Evolutionary conservation across 2,329 filamentous ascomycete species (phyloP), one percentile per base, ranked within the genome.

Genomic region (Periconia digitata): DNA sequence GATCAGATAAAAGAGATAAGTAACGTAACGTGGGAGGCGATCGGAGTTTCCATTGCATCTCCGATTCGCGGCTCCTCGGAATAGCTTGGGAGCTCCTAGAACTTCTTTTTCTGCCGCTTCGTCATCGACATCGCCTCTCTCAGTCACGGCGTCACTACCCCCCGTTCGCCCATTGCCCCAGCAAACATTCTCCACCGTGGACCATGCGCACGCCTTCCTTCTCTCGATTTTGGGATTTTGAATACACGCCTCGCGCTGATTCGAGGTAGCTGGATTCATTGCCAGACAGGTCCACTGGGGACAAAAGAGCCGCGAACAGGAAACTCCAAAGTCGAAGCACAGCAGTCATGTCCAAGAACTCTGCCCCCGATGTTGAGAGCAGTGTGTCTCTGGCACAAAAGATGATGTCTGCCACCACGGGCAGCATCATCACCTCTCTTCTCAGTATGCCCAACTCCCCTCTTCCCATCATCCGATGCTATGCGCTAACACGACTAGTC

Each of bases 391-490:
- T 91, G 18, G 74, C 81, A 12, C 92, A 97, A 76, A 94, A 92
- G 77, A 99, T 99, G 94, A 72, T 95, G 46, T 96, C 92, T 47
- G 94, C 94, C 42, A 89, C 92, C 57, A 87, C 87, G 46, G 94
- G 94, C 50, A 97, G 92, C 72, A 74, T 99, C 48, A 72, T 97
- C 54, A 97, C 92, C 8, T 94, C 91, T 17, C 73, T 97, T 21
- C 81, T 97, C 36, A 90, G 92, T 96, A 79, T 57, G 82, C 62
- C 27, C 22, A 29, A 29, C 56, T 36, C 37, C 22, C 32, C 36
- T 23, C 27, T 15, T 8, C 3, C 8, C 23, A 6, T 8, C 43
- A 20, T 21, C 18, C 18, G 3, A 15, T 21, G 18, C 24, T 20
- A 16, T 13, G 10, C 5, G n/a, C 41, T 43, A 23, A 43, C 41